Percentiles rank a stretch among this genome's conserved stretches.
Evolutionary conservation across 805 yeast genomes (phyloP).

Genomic region (Saturnispora saitoi): DNA sequence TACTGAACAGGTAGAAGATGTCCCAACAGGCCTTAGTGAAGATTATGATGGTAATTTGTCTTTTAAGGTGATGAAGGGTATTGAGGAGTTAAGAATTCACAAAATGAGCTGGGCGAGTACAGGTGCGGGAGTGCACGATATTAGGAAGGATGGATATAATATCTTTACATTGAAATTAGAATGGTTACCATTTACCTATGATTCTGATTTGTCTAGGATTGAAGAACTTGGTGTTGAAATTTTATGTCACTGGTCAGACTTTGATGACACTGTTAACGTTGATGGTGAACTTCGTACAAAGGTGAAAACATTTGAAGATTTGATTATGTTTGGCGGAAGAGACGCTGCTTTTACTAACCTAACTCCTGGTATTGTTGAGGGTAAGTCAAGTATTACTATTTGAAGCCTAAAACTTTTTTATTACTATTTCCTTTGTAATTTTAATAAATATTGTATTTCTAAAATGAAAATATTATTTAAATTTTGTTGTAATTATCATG

Average conservation of each 20-base stretch:
- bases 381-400: slow-evolving; percentile 25
- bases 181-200: slow-evolving; percentile 63
- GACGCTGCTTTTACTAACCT: slow-evolving; percentile 57
- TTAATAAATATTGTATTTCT: not conserved
- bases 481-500: not conserved
- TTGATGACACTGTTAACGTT: slow-evolving; percentile 36
- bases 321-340: slow-evolving; percentile 57
- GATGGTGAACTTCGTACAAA: slow-evolving; percentile 30
- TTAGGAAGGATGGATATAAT: slow-evolving; percentile 1
- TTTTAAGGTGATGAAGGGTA: slow-evolving; percentile 52
- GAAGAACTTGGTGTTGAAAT: slow-evolving; percentile 44
- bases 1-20: slow-evolving; percentile 5
- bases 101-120: slow-evolving; percentile 51
- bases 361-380: slow-evolving; percentile 60
- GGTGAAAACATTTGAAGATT: slow-evolving; percentile 66
- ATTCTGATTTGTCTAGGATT: slow-evolving; percentile 27
- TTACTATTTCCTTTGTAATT: not conserved
- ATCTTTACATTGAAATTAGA: slow-evolving; percentile 55
- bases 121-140: not conserved
- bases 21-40: slow-evolving; percentile 40
- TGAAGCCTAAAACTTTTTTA: not conserved
- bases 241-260: slow-evolving; percentile 75
- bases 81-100: slow-evolving; percentile 54
- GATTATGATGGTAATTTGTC: slow-evolving; percentile 29
- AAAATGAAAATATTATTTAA: too few relatives aligned